phyloP scores from a whole-genome alignment of 2,329 filamentous ascomycete species.

The Exophiala sp. region DNA sequence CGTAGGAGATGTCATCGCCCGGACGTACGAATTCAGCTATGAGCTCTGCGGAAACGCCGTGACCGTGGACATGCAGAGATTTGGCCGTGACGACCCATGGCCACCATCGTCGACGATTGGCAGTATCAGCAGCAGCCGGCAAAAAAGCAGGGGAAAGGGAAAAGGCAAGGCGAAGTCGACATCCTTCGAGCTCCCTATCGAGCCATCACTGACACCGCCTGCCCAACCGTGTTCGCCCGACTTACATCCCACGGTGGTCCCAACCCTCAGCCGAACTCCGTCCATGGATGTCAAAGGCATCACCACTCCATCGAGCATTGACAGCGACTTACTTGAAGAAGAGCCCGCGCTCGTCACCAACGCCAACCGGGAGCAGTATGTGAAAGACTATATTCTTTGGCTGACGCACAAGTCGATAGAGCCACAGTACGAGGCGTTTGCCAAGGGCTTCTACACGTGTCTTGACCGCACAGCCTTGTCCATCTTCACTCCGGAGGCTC shows the following conservation, averaged over 20 bases:
- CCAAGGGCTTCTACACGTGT: conserved; percentile 70
- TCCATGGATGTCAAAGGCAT: conserved; percentile 21
- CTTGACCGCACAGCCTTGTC: conserved; percentile 63
- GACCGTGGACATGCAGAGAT: conserved; percentile 51
- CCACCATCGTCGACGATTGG: conserved; percentile 3
- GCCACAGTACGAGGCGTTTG: conserved; percentile 74
- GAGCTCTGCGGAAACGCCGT: conserved; percentile 50
- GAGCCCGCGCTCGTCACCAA: conserved; percentile 72
- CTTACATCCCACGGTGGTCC: conserved; percentile 6
- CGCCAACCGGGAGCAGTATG: conserved; percentile 69
- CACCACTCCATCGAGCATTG: conserved; percentile 17
- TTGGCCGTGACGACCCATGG: conserved; percentile 28
- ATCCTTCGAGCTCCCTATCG: conserved; percentile 23
- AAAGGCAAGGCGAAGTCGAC: conserved; percentile 26
- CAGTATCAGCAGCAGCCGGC: conserved; percentile 1
- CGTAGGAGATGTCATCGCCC: conserved; percentile 73
- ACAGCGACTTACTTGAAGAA: conserved; percentile 37
- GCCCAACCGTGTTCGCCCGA: conserved; percentile 3
- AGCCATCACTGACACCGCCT: conserved; percentile 15
- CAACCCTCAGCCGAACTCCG: conserved; percentile 15
- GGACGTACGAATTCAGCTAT: conserved; percentile 81
- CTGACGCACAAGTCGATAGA: conserved; percentile 70
- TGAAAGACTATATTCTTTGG: conserved; percentile 78
- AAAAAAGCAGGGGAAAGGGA: conserved; percentile 9
- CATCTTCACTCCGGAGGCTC: conserved; percentile 62